Base-by-base conservation (phyloP, 2,329 filamentous ascomycete species). In the Xylariaceae sp. region DNA sequence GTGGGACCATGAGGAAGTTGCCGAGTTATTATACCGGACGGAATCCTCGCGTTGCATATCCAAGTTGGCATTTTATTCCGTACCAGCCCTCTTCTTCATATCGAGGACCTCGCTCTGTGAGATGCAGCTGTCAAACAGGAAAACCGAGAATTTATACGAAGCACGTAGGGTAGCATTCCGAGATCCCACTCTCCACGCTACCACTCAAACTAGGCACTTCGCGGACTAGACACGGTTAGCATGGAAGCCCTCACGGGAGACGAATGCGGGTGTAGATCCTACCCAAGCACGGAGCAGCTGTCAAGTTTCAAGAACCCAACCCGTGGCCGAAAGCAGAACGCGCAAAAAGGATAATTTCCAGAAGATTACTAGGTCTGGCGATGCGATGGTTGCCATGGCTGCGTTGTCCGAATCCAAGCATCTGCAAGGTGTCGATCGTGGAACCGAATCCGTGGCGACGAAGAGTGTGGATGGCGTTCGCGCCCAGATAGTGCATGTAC, bases 281-380 rank as follows among this genome's bases (percentile, higher is more conserved):
- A 11, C 17, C 8, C 4, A 49, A 49, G 47, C 17, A 9, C 47
- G 9, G 47, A 49, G 47, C 17, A 49, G 15, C n/a, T 48, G 45
- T 48, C 45, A 48, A 48, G 45, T 48, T 45, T 45, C 42, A 45
- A 15, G 11, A 30, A 30, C 23, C 23, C 23, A 30, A 30, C 23
- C 23, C 23, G 23, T 30, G 23, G 54, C 55, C 60, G 60, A 60
- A 60, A 64, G 57, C 60, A 62, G 60, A 60, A 64, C 9, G 37
- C 37, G 9, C 37, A 42, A 57, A 15, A n/a, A 37, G 23, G 35
- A 64, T 56, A 59, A 64, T 64, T 63, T 64, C 62, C 60, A 62
- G 58, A 62, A 64, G 44, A 59, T 56, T 15, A 51, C 42, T 45
- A n/a, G 42, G 42, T 13, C 13, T 44, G 60, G 56, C 60, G 57